Base-by-base conservation (phyloP, 2,329 filamentous ascomycete species). In the Claviceps paspali region DNA sequence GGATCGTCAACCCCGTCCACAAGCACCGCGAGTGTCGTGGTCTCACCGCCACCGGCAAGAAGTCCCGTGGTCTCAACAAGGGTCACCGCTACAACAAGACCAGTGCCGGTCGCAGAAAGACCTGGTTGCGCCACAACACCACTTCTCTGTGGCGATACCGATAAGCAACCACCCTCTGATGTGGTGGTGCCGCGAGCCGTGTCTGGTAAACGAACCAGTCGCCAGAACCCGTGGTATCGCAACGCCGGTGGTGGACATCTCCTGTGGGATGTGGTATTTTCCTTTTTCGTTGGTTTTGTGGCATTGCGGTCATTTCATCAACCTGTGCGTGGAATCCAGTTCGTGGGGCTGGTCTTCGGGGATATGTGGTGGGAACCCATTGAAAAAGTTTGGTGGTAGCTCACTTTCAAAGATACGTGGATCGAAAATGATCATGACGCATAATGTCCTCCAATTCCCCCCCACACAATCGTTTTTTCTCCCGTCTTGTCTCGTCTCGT, bases 41-140 rank as follows among this genome's bases (percentile, higher is more conserved):
- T 60, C 85, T 98, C 55, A 98, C 91, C 55, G 80, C 88, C 59
- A 96, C 88, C 52, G 91, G 91, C 79, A 98, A 98, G 87, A 92
- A 92, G 75, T 94, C 85, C 60, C 86, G 91, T 67, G 91, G 92
- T 71, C 82, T 98, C 72, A 91, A 91, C 81, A 94, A 94, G 79
- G 91, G 91, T 57, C 88, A 96, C 73, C 78, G 82, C 61, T 98
- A 84, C 86, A 94, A 88, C 85, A 94, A 98, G 77, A 98, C 91
- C 67, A 75, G 73, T 54, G 83, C 86, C 56, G 91, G 91, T 60
- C 79, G 91, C 68, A 88, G 92, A 76, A 95, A 98, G 86, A 98
- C 88, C 65, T 98, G 91, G 92, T 94, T 94, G 84, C 79, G 83
- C 65, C 86, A 94, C 77, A 98, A 98, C 82, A 98, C 88, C 67